phyloP scores from a whole-genome alignment of 371 early-diverging fungal genomes.

The Mortierella sp. region DNA sequence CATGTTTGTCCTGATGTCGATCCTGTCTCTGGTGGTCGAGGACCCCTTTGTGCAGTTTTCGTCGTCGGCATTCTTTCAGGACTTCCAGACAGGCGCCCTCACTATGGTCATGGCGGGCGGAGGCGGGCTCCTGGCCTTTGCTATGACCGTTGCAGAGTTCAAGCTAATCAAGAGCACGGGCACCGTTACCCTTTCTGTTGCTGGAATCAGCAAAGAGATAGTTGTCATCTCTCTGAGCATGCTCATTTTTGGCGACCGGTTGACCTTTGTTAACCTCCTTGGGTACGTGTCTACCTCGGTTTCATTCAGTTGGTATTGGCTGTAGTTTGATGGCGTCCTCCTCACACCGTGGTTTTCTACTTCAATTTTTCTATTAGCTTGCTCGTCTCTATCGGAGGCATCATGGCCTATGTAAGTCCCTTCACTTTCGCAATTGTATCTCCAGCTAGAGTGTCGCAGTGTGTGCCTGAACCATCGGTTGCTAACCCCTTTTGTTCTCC shows the following conservation, averaged over 20 bases:
- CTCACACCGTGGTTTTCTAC: neutral
- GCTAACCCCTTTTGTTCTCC: neutral
- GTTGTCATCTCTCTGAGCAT: conserved; percentile 69
- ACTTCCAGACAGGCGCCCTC: conserved; percentile 54
- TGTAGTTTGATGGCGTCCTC: neutral
- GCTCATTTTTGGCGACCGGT: conserved; percentile 68
- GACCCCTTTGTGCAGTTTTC: conserved; percentile 68
- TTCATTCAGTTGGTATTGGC: neutral
- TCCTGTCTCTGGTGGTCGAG: conserved; percentile 70
- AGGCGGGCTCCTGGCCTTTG: conserved; percentile 90
- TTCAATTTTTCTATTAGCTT: conserved; percentile 51
- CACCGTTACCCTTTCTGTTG: conserved; percentile 89
- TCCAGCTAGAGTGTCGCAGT: neutral
- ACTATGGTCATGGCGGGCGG: conserved; percentile 70
- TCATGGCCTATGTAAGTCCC: conserved; percentile 59
- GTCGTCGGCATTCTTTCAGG: conserved; percentile 62
- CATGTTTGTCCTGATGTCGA: conserved; percentile 74
- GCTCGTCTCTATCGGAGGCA: conserved; percentile 71
- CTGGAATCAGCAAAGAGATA: conserved; percentile 87
- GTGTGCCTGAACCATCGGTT: neutral
- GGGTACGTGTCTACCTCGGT: conserved; percentile 57
- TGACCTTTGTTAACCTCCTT: conserved; percentile 65
- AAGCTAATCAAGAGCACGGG: conserved; percentile 85
- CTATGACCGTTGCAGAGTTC: conserved; percentile 89
- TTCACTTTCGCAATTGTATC: neutral